A percentile compares a stretch with the other conserved stretches of the same genome.
Evolutionary conservation across 192 early-diverging fungal genomes (phyloP).

Genomic region (Coemansia sp.): DNA sequence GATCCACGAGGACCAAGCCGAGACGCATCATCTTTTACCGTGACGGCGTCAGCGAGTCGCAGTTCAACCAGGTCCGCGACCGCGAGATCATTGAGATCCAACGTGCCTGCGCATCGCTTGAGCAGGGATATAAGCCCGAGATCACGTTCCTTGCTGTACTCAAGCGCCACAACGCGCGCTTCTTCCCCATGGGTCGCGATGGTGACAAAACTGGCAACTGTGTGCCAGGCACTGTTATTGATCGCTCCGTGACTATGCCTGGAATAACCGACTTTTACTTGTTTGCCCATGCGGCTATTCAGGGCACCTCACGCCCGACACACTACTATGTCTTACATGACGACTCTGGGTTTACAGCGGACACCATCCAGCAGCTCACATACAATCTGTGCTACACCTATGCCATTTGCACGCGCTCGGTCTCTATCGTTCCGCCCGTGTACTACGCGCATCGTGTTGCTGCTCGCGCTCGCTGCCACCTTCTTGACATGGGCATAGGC

Average conservation of each 20-base stretch:
- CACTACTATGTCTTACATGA: constrained; percentile 93
- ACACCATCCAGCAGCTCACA: constrained; percentile 82
- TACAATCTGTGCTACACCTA: constrained; percentile 91
- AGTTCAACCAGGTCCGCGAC: constrained; percentile 74
- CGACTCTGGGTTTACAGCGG: constrained; percentile 77
- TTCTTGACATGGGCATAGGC: constrained; percentile 39
- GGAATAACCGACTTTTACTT: constrained; percentile 86
- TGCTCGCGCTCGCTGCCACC: constrained; percentile 82
- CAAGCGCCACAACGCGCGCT: constrained; percentile 81
- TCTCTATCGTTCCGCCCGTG: constrained; percentile 84
- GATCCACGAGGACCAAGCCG: constrained; percentile 64
- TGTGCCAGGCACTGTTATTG: constrained; percentile 81
- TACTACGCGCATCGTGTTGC: constrained; percentile 94
- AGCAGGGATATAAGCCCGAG: constrained; percentile 69
- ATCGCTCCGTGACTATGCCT: constrained; percentile 73
- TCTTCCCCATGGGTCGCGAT: constrained; percentile 73
- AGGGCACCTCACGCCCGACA: constrained; percentile 90
- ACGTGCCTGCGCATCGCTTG: constrained; percentile 63
- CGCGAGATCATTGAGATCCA: constrained; percentile 76
- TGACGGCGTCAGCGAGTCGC: constrained; percentile 89
- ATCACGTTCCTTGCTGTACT: constrained; percentile 73
- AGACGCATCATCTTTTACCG: constrained; percentile 83
- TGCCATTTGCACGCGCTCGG: constrained; percentile 82
- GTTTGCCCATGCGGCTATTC: constrained; percentile 86
- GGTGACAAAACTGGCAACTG: constrained; percentile 80